A percentile compares a stretch with the other conserved stretches of the same genome.
phyloP scores from a whole-genome alignment of 2,329 filamentous ascomycete genomes.

The Simplicillium sp. region DNA sequence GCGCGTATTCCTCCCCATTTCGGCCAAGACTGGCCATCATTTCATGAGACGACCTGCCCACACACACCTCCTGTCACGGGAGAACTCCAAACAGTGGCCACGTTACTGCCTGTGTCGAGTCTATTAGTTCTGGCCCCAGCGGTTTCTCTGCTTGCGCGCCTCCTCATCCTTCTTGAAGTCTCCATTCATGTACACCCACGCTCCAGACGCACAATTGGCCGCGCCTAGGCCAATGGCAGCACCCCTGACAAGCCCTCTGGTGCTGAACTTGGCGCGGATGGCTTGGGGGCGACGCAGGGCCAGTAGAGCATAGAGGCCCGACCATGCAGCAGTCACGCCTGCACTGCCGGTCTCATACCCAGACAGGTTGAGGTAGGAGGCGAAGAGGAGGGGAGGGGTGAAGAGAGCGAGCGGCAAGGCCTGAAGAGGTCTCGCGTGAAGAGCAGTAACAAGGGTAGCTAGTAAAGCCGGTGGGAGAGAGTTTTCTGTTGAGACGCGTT shows the following conservation, averaged over 20 bases:
- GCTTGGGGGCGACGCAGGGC: slow-evolving; percentile 37
- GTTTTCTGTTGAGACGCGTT: slow-evolving; percentile 29
- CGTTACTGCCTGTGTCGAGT: too few species aligned
- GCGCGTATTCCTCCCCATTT: not conserved
- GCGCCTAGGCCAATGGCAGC: slow-evolving; percentile 38
- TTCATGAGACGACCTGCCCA: too few species aligned
- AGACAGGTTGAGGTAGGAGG: slow-evolving; percentile 49
- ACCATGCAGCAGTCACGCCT: slow-evolving; percentile 45
- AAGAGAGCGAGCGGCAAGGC: slow-evolving; percentile 41
- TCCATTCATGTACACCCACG: slow-evolving; percentile 42
- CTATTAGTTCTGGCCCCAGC: slow-evolving; percentile 29
- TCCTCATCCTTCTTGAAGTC: slow-evolving; percentile 39
- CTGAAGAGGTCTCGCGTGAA: slow-evolving; percentile 45
- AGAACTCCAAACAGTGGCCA: too few species aligned
- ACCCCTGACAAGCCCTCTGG: slow-evolving; percentile 40
- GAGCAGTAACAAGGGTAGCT: slow-evolving; percentile 44
- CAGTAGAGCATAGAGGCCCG: slow-evolving; percentile 46
- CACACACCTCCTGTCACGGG: too few species aligned
- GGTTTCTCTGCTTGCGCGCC: slow-evolving; percentile 37
- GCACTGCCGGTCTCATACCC: slow-evolving; percentile 49
- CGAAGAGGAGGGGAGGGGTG: slow-evolving; percentile 43
- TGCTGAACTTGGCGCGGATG: slow-evolving; percentile 30
- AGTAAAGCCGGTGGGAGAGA: slow-evolving; percentile 45
- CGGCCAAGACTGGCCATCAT: not conserved
- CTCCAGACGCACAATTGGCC: slow-evolving; percentile 38